Evolutionary conservation across 306 rosid genomes (phyloP).

Genomic region (Casuarina equisetifolia): DNA sequence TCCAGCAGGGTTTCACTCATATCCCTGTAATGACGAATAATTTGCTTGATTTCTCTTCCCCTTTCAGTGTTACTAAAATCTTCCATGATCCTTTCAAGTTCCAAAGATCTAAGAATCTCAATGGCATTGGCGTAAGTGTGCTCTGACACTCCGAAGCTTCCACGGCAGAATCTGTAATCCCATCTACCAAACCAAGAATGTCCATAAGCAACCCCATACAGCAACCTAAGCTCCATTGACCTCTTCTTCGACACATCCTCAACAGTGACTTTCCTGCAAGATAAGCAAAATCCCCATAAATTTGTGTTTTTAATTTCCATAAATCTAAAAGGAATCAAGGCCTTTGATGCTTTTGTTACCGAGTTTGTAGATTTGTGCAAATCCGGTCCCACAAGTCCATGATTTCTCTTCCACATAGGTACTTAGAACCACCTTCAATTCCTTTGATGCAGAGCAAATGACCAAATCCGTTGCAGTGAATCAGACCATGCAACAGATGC

Average conservation of each 20-base stretch:
- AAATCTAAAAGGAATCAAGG: constrained; percentile 1
- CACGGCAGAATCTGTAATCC: constrained; percentile 74
- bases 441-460: constrained; percentile 83
- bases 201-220: constrained; percentile 84
- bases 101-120: constrained; percentile 54
- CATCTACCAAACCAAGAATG: constrained; percentile 95
- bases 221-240: constrained; percentile 78
- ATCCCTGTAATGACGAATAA: constrained; percentile 65
- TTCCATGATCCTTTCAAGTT: constrained; percentile 47
- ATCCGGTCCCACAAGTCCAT: constrained; percentile 92
- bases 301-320: neutral
- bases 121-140: constrained; percentile 55
- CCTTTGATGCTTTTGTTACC: constrained; percentile 35
- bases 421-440: constrained; percentile 74
- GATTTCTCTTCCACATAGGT: constrained; percentile 69
- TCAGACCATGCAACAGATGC: constrained; percentile 75
- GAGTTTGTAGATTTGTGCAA: constrained; percentile 57
- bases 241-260: constrained; percentile 74
- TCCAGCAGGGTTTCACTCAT: constrained; percentile 72
- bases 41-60: constrained; percentile 55
- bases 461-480: constrained; percentile 80
- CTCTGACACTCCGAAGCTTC: constrained; percentile 70
- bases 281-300: constrained; percentile 5
- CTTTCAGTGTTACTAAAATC: constrained; percentile 37
- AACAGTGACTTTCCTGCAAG: constrained; percentile 65